phyloP scores from a whole-genome alignment of 2,329 filamentous ascomycete genomes.

The Aureobasidium uvarum region DNA sequence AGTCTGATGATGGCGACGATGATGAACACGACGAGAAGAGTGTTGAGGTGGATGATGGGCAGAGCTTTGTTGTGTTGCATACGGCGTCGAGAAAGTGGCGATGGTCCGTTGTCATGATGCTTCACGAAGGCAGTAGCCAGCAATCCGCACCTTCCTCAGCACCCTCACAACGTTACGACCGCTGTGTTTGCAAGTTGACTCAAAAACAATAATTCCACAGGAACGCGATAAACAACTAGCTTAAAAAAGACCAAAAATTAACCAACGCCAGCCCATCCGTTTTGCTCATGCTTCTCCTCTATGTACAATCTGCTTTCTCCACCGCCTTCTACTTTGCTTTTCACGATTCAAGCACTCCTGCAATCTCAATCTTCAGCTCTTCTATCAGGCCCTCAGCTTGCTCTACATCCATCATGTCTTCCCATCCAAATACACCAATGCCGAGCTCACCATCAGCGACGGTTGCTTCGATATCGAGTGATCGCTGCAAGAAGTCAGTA shows the following conservation, averaged over 20 bases:
- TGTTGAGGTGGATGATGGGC: neutral
- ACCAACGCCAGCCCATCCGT: neutral
- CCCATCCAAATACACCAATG: conserved; percentile 54
- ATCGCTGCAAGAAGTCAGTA: conserved; percentile 43
- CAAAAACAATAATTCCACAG: neutral
- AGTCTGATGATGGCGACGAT: neutral
- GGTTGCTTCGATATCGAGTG: conserved; percentile 57
- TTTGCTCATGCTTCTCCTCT: neutral
- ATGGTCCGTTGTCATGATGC: neutral
- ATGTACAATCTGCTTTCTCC: neutral
- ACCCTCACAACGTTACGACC: neutral
- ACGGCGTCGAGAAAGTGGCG: neutral
- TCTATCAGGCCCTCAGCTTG: conserved; percentile 38
- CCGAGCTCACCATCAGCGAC: conserved; percentile 50
- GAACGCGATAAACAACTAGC: neutral
- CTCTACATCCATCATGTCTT: conserved; percentile 44
- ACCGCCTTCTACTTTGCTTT: neutral
- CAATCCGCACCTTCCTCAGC: neutral
- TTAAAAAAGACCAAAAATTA: neutral
- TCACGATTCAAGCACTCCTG: conserved; percentile 9
- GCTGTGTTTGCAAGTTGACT: accelerated
- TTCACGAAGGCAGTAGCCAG: neutral
- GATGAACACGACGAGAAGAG: neutral
- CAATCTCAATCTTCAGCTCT: conserved; percentile 29
- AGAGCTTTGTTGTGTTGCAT: neutral